phyloP scores from a whole-genome alignment of 129 eudicot species.

The Flaveria robusta region DNA sequence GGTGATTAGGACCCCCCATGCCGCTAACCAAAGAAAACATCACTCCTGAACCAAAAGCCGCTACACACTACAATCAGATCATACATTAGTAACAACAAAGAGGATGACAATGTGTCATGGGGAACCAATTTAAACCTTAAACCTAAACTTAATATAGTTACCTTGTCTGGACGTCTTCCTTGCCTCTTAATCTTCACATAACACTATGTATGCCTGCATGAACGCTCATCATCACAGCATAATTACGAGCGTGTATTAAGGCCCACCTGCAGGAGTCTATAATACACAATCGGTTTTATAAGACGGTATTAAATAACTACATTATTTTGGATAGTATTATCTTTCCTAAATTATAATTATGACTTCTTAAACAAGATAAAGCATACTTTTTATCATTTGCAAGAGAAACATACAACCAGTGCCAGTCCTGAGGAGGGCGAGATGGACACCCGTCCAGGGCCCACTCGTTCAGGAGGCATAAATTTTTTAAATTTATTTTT shows the following conservation, averaged over 20 bases:
- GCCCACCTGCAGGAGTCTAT: conserved; percentile 91
- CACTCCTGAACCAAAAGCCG: conserved; percentile 95
- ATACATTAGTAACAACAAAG: background rate
- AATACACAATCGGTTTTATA: background rate
- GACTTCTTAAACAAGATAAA: background rate
- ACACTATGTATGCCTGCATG: conserved; percentile 84
- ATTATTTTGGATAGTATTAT: background rate
- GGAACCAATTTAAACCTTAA: background rate
- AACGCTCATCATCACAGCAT: conserved; percentile 87
- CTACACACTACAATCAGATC: conserved; percentile 59
- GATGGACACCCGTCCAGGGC: too few species aligned
- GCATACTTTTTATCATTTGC: background rate
- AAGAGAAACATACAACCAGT: too few species aligned
- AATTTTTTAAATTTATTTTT: too few species aligned
- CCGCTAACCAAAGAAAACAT: conserved; percentile 91
- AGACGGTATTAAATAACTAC: background rate
- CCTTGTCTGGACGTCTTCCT: conserved; percentile 91
- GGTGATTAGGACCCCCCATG: conserved; percentile 74
- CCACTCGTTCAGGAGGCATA: too few species aligned
- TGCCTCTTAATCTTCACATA: conserved; percentile 83
- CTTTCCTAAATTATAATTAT: background rate
- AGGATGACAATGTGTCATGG: background rate
- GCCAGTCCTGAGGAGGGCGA: too few species aligned
- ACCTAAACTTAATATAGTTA: background rate
- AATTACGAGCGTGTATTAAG: conserved; percentile 75